phyloP scores from a whole-genome alignment of 208 protist genomes.

The Trypanosoma cruzi region DNA sequence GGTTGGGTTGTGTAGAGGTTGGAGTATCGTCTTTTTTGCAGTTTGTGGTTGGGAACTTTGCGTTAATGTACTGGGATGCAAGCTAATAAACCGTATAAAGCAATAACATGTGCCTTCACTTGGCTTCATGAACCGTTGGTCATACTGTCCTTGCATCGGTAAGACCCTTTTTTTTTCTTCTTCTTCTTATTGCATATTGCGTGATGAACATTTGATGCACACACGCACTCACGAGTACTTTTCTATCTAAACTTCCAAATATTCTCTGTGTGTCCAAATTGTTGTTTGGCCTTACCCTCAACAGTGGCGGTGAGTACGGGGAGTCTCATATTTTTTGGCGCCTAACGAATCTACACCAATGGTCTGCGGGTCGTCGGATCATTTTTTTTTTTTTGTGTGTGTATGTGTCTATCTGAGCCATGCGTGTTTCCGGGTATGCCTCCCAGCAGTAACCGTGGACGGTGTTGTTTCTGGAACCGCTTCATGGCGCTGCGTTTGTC shows the following conservation, averaged over 20 bases:
- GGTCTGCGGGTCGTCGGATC: slow-evolving; percentile 51
- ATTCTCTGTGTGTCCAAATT: slow-evolving; percentile 37
- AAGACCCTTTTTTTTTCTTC: no score
- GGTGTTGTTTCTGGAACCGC: slow-evolving; percentile 66
- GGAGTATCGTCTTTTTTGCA: background rate
- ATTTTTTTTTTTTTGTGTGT: no score
- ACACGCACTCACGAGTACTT: slow-evolving; percentile 59
- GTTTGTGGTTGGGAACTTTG: background rate
- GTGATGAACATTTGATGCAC: slow-evolving; percentile 63
- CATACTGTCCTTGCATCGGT: slow-evolving; percentile 29
- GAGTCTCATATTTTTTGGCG: slow-evolving; percentile 76
- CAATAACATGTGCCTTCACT: slow-evolving; percentile 16
- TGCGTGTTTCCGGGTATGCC: slow-evolving; percentile 64
- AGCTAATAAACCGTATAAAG: slow-evolving; percentile 37
- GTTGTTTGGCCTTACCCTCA: slow-evolving; percentile 64
- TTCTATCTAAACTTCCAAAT: slow-evolving; percentile 64
- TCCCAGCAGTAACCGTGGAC: slow-evolving; percentile 59
- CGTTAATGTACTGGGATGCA: slow-evolving; percentile 34
- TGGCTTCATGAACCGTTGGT: slow-evolving; percentile 40
- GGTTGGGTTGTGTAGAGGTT: background rate
- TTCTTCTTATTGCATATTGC: slow-evolving; percentile 46
- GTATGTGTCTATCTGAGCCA: slow-evolving; percentile 45
- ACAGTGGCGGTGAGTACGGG: slow-evolving; percentile 57
- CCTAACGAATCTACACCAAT: slow-evolving; percentile 36
- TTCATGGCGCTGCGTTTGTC: slow-evolving; percentile 72